A percentile compares a stretch with the other conserved stretches of the same genome.
Evolutionary conservation across 2,329 filamentous ascomycete genomes (phyloP).

Genomic region (Pseudocercospora fijiensis): DNA sequence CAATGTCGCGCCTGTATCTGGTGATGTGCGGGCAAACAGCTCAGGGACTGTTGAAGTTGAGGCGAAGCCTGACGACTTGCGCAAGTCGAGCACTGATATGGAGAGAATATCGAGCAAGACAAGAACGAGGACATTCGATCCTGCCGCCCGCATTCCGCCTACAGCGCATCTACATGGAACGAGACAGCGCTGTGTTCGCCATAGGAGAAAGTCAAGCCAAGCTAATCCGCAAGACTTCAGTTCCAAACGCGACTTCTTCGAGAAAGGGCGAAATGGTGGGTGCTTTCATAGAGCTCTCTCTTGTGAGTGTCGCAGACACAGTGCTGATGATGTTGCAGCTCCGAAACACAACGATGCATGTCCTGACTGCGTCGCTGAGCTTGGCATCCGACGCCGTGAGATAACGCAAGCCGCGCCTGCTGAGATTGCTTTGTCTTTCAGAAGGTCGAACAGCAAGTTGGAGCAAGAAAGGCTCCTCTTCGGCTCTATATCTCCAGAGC

Average conservation of each 20-base stretch:
- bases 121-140: slow-evolving; percentile 2
- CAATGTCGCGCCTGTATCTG: not conserved
- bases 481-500: not conserved
- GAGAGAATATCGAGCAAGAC: not conserved
- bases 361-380: slow-evolving; percentile 37
- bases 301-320: not conserved
- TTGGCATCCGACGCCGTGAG: slow-evolving; percentile 31
- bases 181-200: slow-evolving; percentile 33
- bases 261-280: slow-evolving; percentile 32
- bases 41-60: not conserved
- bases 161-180: slow-evolving; percentile 30
- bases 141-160: slow-evolving; percentile 8
- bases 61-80: not conserved
- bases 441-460: not conserved
- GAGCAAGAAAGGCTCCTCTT: slow-evolving; percentile 7
- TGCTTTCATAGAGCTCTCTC: slow-evolving; percentile 22
- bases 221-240: slow-evolving; percentile 1
- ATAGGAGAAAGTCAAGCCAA: slow-evolving; percentile 31
- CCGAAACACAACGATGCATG: slow-evolving; percentile 29
- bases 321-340: not conserved
- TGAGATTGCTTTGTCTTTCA: not conserved
- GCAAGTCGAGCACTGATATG: not conserved
- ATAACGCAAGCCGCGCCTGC: slow-evolving; percentile 1
- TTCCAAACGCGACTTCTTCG: slow-evolving; percentile 31
- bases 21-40: not conserved